phyloP scores from a whole-genome alignment of 768 basidiomycete species.

The Phallus indusiatus region DNA sequence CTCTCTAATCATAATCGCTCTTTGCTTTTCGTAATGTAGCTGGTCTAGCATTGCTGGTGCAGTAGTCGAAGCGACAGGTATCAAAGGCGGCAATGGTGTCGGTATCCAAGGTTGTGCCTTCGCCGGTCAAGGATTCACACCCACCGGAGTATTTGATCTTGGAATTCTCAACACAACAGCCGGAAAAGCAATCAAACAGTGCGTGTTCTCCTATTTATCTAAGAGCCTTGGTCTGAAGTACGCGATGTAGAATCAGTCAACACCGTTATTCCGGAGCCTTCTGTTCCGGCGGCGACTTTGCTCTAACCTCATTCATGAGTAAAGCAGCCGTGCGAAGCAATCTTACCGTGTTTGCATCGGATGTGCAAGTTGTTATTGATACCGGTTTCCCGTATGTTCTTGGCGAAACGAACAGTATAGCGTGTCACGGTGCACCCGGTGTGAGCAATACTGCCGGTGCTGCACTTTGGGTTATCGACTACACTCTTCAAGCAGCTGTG shows the following conservation, averaged over 20 bases:
- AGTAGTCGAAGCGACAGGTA: slow-evolving; percentile 30
- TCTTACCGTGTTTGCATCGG: slow-evolving; percentile 39
- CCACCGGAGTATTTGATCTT: slow-evolving; percentile 44
- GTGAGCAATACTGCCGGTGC: slow-evolving; percentile 66
- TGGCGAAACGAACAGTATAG: slow-evolving; percentile 44
- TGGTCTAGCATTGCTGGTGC: slow-evolving; percentile 46
- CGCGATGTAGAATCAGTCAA: slow-evolving; percentile 40
- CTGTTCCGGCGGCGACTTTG: slow-evolving; percentile 41
- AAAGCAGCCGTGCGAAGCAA: slow-evolving; percentile 51
- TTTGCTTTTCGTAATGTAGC: slow-evolving; percentile 21
- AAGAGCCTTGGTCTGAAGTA: neutral
- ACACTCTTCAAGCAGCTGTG: slow-evolving; percentile 48
- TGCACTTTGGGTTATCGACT: slow-evolving; percentile 59
- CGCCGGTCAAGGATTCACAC: slow-evolving; percentile 42
- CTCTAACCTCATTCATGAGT: slow-evolving; percentile 57
- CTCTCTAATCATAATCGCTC: neutral
- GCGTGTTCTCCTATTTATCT: slow-evolving; percentile 14
- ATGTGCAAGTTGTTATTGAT: slow-evolving; percentile 40
- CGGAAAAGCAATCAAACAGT: slow-evolving; percentile 47
- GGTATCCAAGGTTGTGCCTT: slow-evolving; percentile 43
- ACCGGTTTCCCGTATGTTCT: slow-evolving; percentile 47
- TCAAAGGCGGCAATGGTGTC: slow-evolving; percentile 29
- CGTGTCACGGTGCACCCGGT: slow-evolving; percentile 35
- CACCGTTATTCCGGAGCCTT: slow-evolving; percentile 38
- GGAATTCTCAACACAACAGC: slow-evolving; percentile 40